phyloP scores from a whole-genome alignment of 352 stramenopile species.

The Thraustochytrium striatum region DNA sequence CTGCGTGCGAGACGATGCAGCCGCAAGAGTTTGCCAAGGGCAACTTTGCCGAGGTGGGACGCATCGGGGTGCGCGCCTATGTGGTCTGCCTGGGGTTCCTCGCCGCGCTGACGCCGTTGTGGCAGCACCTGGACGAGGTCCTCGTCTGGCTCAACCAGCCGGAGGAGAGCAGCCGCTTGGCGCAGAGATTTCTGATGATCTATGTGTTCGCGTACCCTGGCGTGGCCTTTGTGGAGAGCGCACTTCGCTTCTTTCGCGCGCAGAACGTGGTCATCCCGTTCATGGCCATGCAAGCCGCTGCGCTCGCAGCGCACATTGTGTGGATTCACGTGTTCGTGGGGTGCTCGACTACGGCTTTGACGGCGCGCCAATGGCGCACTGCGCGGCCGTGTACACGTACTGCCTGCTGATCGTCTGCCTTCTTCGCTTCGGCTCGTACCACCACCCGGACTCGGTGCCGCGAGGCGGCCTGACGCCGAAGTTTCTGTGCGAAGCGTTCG shows the following conservation, averaged over 20 bases:
- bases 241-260: slow-evolving; percentile 36
- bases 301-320: slow-evolving; percentile 6
- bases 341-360: slow-evolving; percentile 31
- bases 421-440: not conserved
- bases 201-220: slow-evolving; percentile 27
- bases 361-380: slow-evolving; percentile 36
- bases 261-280: slow-evolving; percentile 46
- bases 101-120: not conserved
- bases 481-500: too few species aligned
- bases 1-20: slow-evolving; percentile 24
- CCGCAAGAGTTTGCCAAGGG: slow-evolving; percentile 20
- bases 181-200: slow-evolving; percentile 25
- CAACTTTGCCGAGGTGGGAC: slow-evolving; percentile 24
- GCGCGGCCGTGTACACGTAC: not conserved
- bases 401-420: slow-evolving; percentile 15
- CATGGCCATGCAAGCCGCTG: not conserved
- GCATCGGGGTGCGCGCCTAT: slow-evolving; percentile 1
- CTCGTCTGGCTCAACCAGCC: slow-evolving; percentile 22
- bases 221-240: slow-evolving; percentile 16
- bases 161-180: not conserved
- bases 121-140: slow-evolving; percentile 9
- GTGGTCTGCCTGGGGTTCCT: slow-evolving; percentile 14
- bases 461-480: too few species aligned
- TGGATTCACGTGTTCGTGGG: slow-evolving; percentile 37
- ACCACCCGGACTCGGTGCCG: slow-evolving; percentile 23